Base-by-base conservation (phyloP, 495 filamentous ascomycete genomes). In the Schizothecium vesticola region DNA sequence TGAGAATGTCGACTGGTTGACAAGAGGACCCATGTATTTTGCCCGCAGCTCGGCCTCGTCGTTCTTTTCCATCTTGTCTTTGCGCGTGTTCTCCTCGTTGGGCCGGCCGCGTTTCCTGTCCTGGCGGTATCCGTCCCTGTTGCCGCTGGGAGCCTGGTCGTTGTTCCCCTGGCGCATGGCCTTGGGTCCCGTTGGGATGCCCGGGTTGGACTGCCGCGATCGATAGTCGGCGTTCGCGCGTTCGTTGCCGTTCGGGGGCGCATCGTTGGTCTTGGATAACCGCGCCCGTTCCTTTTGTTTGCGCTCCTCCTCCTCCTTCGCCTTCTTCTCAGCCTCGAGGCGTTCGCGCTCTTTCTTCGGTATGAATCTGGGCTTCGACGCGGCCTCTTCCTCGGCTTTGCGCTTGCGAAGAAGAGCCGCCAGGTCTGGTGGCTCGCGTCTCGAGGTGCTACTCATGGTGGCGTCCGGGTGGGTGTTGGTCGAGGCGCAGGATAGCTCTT, bases 21-120 rank as follows among this genome's bases (percentile, higher is more conserved):
- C 87, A 61, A 97, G 92, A 12, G 91, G 89, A 8, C 95, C 95
- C 93, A 99, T 97, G 74, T 99, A 99, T 61, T 91, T 84, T 59
- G 93, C 88, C 66, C 91, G 86, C 60, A 93, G 88, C 68, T 96
- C 82, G 21, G 88, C 87, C 25, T 91, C 90, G 77, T 95, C 91
- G 13, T 89, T 86, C 61, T 92, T 90, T 67, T 94, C 93, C 62
- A 78, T 76, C 63, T 77, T 75, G 33, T 86, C 84, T 24, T 81
- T 77, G 66, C 87, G 85, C 72, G 91, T 90, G 56, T 85, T 84
- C 43, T 74, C 75, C 23, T 72, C 73, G 70, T 73, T 67, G 72
- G 72, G 75, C 72, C 64, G 69, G 70, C 43, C 59, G 55, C 63
- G 66, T 69, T 76, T 74, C 36, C 65, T 78, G 67, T 71, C 68